These are phyloP conservation scores for Claviceps lovelessii DNA, from an alignment of 2,329 filamentous ascomycete species.

Conservation along the genomic window DNA sequence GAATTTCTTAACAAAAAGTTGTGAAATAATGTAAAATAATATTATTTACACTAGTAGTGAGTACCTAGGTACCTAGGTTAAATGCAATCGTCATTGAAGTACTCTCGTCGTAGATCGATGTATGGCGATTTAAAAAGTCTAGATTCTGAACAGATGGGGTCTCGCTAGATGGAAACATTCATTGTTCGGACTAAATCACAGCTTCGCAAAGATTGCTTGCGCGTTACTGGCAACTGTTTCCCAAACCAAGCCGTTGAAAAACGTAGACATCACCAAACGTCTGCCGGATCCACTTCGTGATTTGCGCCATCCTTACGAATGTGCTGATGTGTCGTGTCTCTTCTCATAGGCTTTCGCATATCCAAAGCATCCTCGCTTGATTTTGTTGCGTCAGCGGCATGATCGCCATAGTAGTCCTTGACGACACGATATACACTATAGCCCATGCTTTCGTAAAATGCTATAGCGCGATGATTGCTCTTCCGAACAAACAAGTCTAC, in stretches of 20 bases:
- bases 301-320: constrained; percentile 69
- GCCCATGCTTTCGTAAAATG: constrained; percentile 80
- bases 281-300: constrained; percentile 62
- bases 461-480: constrained; percentile 76
- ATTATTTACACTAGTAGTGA: not conserved
- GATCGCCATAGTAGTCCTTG: constrained; percentile 84
- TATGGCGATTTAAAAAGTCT: not conserved
- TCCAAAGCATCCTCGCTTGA: constrained; percentile 80
- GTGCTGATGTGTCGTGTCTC: constrained; percentile 63
- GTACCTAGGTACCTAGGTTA: not conserved
- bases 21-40: not conserved
- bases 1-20: not conserved
- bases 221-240: not conserved
- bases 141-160: not conserved
- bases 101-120: not conserved
- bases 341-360: constrained; percentile 82
- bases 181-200: not conserved
- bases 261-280: constrained; percentile 53
- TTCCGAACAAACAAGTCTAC: constrained; percentile 87
- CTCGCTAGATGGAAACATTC: not conserved
- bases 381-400: constrained; percentile 48
- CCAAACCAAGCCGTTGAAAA: not conserved
- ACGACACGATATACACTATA: constrained; percentile 85
- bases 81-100: not conserved
- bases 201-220: not conserved